Evolutionary conservation across 2,329 filamentous ascomycete genomes (phyloP).

Genomic region (Fusarium sp.): DNA sequence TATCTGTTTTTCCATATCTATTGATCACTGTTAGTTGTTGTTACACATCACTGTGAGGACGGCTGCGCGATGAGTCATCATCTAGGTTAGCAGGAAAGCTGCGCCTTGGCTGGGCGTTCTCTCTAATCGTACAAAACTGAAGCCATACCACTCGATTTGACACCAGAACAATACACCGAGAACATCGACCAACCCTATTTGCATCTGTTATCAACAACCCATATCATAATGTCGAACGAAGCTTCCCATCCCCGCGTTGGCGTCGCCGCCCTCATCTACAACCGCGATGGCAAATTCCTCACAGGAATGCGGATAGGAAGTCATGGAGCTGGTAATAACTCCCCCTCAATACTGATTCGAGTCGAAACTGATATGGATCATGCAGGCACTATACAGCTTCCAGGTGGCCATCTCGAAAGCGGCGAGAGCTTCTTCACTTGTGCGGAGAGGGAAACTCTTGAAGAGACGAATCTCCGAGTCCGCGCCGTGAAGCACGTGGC

Average conservation of each 20-base stretch:
- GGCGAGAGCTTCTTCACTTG: conserved; percentile 73
- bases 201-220: no score
- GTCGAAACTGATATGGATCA: conserved; percentile 43
- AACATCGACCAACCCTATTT: not conserved
- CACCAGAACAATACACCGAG: not conserved
- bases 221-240: conserved; percentile 28
- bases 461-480: conserved; percentile 77
- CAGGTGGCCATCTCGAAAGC: conserved; percentile 81
- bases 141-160: not conserved
- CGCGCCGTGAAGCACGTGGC: conserved; percentile 66
- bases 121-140: conserved; percentile 8
- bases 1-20: conserved; percentile 10
- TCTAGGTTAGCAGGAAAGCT: conserved; percentile 3
- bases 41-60: not conserved
- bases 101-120: conserved; percentile 16
- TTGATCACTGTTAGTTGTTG: not conserved
- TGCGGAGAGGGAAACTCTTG: conserved; percentile 74
- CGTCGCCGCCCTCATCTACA: conserved; percentile 61
- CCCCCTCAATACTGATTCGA: not conserved
- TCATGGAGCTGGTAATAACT: conserved; percentile 61
- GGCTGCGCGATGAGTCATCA: conserved; percentile 32
- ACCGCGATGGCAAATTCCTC: conserved; percentile 60
- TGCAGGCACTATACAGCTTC: conserved; percentile 75
- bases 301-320: conserved; percentile 63
- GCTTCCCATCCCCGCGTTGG: conserved; percentile 59